Evolutionary conservation across 2,329 filamentous ascomycete species (phyloP).

Genomic region (Talaromyces sp.): DNA sequence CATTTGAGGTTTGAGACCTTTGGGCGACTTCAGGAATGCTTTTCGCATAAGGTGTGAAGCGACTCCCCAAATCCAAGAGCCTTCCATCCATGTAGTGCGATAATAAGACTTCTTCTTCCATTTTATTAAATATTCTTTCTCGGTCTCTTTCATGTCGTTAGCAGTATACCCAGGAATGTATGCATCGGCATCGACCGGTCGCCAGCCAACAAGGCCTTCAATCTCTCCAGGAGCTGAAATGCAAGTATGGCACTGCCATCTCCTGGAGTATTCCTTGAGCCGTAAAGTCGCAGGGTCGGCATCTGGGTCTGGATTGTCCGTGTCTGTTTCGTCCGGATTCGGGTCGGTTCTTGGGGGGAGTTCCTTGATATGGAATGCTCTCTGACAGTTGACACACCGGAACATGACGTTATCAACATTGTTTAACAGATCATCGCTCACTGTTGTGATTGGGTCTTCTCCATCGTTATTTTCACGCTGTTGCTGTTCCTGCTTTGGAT

Average conservation of each 20-base stretch:
- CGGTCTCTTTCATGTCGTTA: constrained; percentile 63
- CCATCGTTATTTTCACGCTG: constrained; percentile 75
- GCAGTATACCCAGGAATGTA: constrained; percentile 54
- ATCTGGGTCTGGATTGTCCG: constrained; percentile 17
- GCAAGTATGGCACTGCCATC: constrained; percentile 82
- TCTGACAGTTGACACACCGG: constrained; percentile 71
- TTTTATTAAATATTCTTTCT: constrained; percentile 90
- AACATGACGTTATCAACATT: constrained; percentile 75
- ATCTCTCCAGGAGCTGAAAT: constrained; percentile 63
- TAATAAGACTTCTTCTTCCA: constrained; percentile 80
- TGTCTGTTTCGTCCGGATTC: constrained; percentile 12
- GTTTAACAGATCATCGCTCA: constrained; percentile 65
- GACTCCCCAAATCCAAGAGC: constrained; percentile 80
- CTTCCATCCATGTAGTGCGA: constrained; percentile 81
- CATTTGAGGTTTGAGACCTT: constrained; percentile 62
- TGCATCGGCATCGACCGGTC: constrained; percentile 59
- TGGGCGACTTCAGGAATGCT: constrained; percentile 69
- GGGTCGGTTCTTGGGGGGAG: constrained; percentile 52
- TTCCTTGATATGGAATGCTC: constrained; percentile 82
- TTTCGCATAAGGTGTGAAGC: constrained; percentile 62
- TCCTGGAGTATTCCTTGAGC: constrained; percentile 67
- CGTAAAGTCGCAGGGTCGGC: constrained; percentile 54
- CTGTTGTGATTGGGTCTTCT: constrained; percentile 67
- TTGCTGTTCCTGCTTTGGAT: constrained; percentile 77
- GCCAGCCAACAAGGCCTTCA: constrained; percentile 81